Base-by-base conservation (phyloP, 805 yeast genomes). In the Metschnikowia baotianmanensis region DNA sequence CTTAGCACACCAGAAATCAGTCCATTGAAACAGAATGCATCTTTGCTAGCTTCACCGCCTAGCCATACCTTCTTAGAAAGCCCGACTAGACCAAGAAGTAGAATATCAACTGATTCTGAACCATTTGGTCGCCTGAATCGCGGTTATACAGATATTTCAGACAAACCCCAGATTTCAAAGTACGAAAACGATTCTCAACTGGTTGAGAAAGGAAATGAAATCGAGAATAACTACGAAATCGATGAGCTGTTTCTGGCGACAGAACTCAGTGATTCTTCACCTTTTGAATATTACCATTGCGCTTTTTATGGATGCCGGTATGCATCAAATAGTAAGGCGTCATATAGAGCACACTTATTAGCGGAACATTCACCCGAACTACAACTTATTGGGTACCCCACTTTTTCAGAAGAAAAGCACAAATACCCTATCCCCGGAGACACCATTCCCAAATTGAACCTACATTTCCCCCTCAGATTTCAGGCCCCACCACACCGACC, bases 311-410 rank as follows among this genome's bases (percentile, higher is more conserved):
- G 36, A 5, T 51, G 55, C 23, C 28, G 30, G 1, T 36, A 37
- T 17, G 26, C 21, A 9, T 24, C 47, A 9, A 42, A 32, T n/a
- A 29, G 42, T 18, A 46, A 42, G 17, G 26, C 36, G n/a, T 40
- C 40, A 1, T 49, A 47, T 32, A 35, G 40, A 21, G 38, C 33
- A 3, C 55, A 51, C 17, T 42, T 51, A 6, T 36, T 49, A 15
- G 23, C 36, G 3, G 4, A 12, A 6, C 55, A 51, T 29, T n/a
- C 38, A 2, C 25, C 36, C 10, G 45, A 44, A 33, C 43, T 51
- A 9, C 24, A 19, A 9, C 42, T 34, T n/a, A 45, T 51, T n/a
- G 55, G 55, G 5, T 51, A 51, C 31, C 55, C 55, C 2, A 48
- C 49, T 6, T 16, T 21, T 5, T 23, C 34, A 2, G n/a, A 18